These are phyloP conservation scores for Inosperma sp. DNA, from an alignment of 768 basidiomycete genomes.

Conservation along the genomic window DNA sequence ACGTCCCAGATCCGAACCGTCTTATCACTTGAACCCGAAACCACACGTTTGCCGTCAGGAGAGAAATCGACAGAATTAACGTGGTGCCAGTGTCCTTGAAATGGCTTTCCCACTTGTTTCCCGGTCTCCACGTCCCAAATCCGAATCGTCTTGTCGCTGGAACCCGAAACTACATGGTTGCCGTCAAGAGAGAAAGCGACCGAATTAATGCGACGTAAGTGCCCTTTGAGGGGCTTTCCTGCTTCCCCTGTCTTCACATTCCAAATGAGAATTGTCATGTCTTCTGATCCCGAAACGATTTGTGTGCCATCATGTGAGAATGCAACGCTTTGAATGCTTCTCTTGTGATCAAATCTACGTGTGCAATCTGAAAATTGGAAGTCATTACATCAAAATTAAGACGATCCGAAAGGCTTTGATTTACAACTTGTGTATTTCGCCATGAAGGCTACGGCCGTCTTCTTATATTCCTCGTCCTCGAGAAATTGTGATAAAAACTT, in stretches of 20 bases:
- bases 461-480: background rate
- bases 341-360: background rate
- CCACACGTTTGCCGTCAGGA: no score
- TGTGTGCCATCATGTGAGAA: slow-evolving; percentile 1
- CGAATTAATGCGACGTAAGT: background rate
- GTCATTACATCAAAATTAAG: background rate
- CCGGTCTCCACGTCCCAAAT: slow-evolving; percentile 1
- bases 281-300: background rate
- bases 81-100: no score
- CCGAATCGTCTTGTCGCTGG: slow-evolving; percentile 1
- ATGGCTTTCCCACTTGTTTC: background rate
- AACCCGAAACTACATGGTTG: background rate
- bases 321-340: background rate
- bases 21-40: no score
- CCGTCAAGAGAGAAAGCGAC: background rate
- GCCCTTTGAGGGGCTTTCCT: background rate
- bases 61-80: no score
- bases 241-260: background rate
- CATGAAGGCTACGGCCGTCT: background rate
- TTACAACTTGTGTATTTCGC: background rate
- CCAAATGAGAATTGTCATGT: background rate
- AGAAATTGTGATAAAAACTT: background rate
- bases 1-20: no score
- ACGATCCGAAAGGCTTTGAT: background rate
- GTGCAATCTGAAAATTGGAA: background rate